Conservation (phyloP, 2,329 filamentous ascomycete species). For the Fusarium burgessii region DNA sequence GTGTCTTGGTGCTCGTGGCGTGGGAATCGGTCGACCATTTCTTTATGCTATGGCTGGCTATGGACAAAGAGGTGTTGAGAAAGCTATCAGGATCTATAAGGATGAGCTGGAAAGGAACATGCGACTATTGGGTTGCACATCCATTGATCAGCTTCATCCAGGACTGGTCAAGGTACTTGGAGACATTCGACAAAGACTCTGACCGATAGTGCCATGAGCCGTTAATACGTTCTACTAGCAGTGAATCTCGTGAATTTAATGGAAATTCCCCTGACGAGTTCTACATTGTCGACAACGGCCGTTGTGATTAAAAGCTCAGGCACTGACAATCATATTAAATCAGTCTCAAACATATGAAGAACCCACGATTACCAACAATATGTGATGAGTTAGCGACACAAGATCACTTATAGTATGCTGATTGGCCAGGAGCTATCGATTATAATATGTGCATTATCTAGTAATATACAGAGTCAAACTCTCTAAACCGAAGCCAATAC, state of each 20-base stretch:
- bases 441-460: background rate
- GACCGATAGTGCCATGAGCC: rapidly evolving
- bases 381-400: too few relatives aligned
- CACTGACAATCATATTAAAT: too few relatives aligned
- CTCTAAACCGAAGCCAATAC: background rate
- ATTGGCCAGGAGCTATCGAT: background rate
- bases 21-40: conserved; percentile 94
- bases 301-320: too few relatives aligned
- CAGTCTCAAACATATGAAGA: too few relatives aligned
- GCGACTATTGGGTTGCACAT: conserved; percentile 85
- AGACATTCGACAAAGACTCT: conserved; percentile 1
- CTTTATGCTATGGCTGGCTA: conserved; percentile 95
- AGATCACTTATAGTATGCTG: too few relatives aligned
- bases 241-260: too few relatives aligned
- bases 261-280: too few relatives aligned
- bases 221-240: too few relatives aligned
- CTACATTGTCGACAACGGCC: too few relatives aligned
- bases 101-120: conserved; percentile 99
- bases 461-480: background rate
- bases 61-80: conserved; percentile 86
- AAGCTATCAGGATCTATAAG: conserved; percentile 89
- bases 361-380: too few relatives aligned
- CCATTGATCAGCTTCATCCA: conserved; percentile 72
- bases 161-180: conserved; percentile 1
- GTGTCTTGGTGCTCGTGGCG: conserved; percentile 88